Conservation (phyloP, 1,284 basidiomycete genomes). For the Cutaneotrichosporon mucoides region DNA sequence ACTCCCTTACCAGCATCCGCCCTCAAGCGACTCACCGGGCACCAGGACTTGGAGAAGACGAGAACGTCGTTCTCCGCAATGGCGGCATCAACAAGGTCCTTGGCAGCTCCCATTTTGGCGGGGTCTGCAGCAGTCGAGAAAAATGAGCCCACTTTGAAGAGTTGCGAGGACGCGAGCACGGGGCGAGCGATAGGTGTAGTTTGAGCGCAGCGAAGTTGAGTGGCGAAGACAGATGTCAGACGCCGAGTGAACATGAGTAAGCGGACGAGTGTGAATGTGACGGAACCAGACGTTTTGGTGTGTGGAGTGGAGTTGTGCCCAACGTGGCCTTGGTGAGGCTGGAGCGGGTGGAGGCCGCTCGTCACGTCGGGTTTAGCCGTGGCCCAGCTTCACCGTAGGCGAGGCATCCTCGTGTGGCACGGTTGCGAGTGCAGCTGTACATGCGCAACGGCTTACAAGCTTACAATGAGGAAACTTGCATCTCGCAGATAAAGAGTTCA, state of each 20-base stretch:
- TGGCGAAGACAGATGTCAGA: constrained; percentile 17
- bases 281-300: too few species aligned
- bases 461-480: too few species aligned
- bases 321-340: too few species aligned
- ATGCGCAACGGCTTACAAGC: too few species aligned
- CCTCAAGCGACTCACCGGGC: constrained; percentile 40
- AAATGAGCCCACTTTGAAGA: constrained; percentile 44
- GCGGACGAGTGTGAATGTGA: background rate
- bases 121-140: constrained; percentile 33
- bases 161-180: background rate
- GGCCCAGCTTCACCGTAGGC: too few species aligned
- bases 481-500: too few species aligned
- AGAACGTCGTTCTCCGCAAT: constrained; percentile 47
- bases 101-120: constrained; percentile 31
- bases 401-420: too few species aligned
- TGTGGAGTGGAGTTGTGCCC: too few species aligned
- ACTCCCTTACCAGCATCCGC: background rate
- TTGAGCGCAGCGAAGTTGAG: background rate
- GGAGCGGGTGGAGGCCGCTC: too few species aligned
- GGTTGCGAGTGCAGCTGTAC: too few species aligned
- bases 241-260: constrained; percentile 29
- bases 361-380: too few species aligned
- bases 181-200: constrained; percentile 7
- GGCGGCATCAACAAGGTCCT: constrained; percentile 42
- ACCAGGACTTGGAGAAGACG: constrained; percentile 48